These are phyloP conservation scores for Malassezia sympodialis DNA, from an alignment of 1,284 basidiomycete species.

Conservation along the genomic window DNA sequence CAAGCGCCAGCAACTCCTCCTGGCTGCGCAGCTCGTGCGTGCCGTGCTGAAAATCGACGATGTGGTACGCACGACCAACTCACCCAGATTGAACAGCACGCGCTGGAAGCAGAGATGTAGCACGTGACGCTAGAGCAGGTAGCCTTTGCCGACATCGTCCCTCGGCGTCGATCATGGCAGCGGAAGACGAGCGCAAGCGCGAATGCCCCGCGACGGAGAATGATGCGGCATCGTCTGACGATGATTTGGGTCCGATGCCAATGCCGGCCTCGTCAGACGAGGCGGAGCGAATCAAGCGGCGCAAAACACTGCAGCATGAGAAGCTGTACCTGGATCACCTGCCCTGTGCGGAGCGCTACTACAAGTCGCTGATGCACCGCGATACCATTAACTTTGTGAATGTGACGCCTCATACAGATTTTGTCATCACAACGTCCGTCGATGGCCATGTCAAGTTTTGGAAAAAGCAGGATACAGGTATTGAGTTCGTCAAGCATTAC, in stretches of 20 bases:
- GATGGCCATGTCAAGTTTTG: constrained; percentile 95
- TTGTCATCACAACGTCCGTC: constrained; percentile 82
- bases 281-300: constrained; percentile 18
- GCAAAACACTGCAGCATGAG: constrained; percentile 57
- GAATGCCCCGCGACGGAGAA: not conserved
- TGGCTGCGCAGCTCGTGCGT: constrained; percentile 78
- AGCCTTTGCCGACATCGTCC: not conserved
- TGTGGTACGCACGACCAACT: constrained; percentile 22
- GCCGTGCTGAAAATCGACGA: constrained; percentile 50
- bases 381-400: constrained; percentile 80
- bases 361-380: constrained; percentile 96
- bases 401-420: constrained; percentile 52
- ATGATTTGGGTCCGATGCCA: constrained; percentile 16
- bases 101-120: constrained; percentile 15
- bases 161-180: not conserved
- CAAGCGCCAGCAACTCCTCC: constrained; percentile 88
- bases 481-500: constrained; percentile 50
- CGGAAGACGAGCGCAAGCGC: constrained; percentile 5
- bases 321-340: constrained; percentile 80
- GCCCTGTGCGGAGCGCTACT: constrained; percentile 83
- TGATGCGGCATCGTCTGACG: not conserved
- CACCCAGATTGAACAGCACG: constrained; percentile 20
- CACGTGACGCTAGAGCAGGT: constrained; percentile 2
- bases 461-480: constrained; percentile 81
- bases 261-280: not conserved